Base-by-base conservation (phyloP, 148 eudicot species). In the Polygonum aviculare region DNA sequence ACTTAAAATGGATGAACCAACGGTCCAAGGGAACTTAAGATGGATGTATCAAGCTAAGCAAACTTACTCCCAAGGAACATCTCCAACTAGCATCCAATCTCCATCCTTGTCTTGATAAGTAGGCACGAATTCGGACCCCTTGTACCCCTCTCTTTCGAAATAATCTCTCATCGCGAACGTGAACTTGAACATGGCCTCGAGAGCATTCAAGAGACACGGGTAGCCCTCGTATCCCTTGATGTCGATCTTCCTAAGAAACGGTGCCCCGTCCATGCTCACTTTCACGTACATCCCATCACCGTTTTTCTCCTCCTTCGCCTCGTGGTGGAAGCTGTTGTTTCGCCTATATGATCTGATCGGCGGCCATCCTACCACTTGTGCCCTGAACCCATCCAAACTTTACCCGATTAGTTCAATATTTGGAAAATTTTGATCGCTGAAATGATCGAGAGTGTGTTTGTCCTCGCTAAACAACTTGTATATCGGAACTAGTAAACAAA, bases 211-310 rank as follows among this genome's bases (percentile, higher is more conserved):
- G 26, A 54, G 26, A 54, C 19, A 9, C 3, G 60, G 60, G 10
- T 54, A 54, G 26, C 21, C 60, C 60, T 54, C 60, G 26, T 54
- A 54, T n/a, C 60, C 60, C 26, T 54, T 19, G 7, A 54, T 54
- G 10, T 54, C 26, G 26, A 54, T 54, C 60, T 54, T 54, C 60
- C 60, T 54, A 15, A 54, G 60, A 54, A 54, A 54, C 21, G 60
- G 60, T 9, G 60, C 60, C 26, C 60, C 60, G 5, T 54, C 60
- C 60, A 54, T 78, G 76, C 74, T 63, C 60, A 54, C 60, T 54
- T 54, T 54, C 21, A 54, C 60, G 26, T 54, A 54, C 60, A 19
- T 54, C n/a, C 26, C 22, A 16, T 14, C 57, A 0, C 47, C 47
- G 7, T 39, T 39, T 39, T 39, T 39, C 41, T 39, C 41, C 7